Evolutionary conservation across 73 alveolate species (phyloP).

Genomic region (Breviolum minutum): DNA sequence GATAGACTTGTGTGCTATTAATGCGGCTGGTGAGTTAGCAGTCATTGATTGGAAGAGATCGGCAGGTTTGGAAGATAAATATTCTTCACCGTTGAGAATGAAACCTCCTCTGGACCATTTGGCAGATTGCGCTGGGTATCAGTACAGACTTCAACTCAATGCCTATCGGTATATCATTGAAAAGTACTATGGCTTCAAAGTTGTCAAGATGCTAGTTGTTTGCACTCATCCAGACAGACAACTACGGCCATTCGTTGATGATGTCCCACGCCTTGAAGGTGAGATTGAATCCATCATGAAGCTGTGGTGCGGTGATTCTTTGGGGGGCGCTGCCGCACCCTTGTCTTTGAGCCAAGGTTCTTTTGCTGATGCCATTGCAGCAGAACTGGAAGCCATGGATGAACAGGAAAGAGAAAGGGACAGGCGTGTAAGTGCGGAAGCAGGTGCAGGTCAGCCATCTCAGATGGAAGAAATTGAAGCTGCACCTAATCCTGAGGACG

Average conservation of each 20-base stretch:
- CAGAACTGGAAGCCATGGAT: no score
- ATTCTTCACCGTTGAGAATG: background rate
- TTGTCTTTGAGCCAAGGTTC: no score
- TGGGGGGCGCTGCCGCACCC: background rate
- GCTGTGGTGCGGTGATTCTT: background rate
- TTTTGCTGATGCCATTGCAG: no score
- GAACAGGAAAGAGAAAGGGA: no score
- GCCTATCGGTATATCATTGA: conserved; percentile 20
- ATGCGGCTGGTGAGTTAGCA: background rate
- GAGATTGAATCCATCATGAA: background rate
- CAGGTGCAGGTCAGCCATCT: no score
- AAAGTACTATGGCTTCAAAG: background rate
- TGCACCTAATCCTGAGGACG: no score
- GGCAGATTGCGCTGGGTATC: conserved; percentile 52
- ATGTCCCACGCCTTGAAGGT: conserved; percentile 3
- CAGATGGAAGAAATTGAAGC: no score
- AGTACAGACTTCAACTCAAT: conserved; percentile 53
- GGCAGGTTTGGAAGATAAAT: background rate
- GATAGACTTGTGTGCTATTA: conserved; percentile 5
- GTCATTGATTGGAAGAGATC: conserved; percentile 42
- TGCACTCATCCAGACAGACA: background rate
- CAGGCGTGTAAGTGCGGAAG: no score
- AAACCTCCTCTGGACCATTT: background rate
- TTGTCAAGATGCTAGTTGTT: conserved; percentile 1
- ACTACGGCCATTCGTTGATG: conserved; percentile 2